Conservation (phyloP, 352 stramenopile genomes). For the Phytophthora foliorum region DNA sequence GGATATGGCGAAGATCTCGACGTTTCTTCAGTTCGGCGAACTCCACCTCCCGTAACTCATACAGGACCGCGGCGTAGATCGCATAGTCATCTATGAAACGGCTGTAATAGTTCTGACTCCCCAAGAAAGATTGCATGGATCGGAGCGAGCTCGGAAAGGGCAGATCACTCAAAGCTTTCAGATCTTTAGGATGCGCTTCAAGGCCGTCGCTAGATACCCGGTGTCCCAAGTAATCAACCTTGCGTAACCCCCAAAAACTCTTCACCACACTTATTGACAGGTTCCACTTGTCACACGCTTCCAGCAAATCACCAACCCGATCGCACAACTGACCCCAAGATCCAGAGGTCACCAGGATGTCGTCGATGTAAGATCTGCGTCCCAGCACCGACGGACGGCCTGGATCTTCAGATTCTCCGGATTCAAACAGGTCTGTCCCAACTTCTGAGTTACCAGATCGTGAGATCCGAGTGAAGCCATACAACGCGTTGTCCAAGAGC, state of each 20-base stretch:
- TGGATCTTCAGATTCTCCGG: background rate
- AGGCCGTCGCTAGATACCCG: constrained; percentile 6
- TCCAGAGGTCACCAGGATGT: no score
- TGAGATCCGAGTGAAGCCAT: no score
- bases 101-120: constrained; percentile 32
- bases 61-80: constrained; percentile 18
- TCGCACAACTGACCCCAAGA: no score
- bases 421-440: background rate
- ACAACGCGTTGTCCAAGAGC: no score
- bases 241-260: constrained; percentile 25
- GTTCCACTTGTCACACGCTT: constrained; percentile 27
- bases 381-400: background rate
- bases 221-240: constrained; percentile 30
- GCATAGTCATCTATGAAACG: constrained; percentile 31
- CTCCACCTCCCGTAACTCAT: constrained; percentile 8
- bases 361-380: no score
- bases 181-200: constrained; percentile 18
- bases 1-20: background rate
- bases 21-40: background rate
- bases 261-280: constrained; percentile 40
- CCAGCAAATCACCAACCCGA: no score
- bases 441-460: no score
- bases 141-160: constrained; percentile 13
- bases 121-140: constrained; percentile 32
- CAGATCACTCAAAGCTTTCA: background rate